Conservation (phyloP, 169 alveolate species). For the Cryptosporidium canis region DNA sequence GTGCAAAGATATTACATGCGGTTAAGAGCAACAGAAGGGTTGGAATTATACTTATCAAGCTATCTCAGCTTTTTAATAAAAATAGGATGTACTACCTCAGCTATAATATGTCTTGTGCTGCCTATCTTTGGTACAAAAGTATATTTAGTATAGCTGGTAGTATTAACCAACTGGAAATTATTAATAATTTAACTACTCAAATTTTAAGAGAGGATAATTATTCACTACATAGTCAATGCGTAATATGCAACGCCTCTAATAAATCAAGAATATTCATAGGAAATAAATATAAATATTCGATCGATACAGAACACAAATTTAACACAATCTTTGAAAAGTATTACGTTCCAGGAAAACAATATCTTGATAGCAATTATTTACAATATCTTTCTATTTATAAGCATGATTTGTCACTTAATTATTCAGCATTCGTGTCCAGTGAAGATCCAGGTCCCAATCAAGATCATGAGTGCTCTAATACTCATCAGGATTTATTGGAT, state of each 20-base stretch:
- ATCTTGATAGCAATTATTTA: slow-evolving; percentile 22
- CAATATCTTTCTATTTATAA: slow-evolving; percentile 59
- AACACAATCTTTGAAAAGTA: background rate
- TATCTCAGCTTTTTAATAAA: slow-evolving; percentile 2
- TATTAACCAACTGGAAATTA: background rate
- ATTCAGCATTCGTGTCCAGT: background rate
- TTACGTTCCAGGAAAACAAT: slow-evolving; percentile 18
- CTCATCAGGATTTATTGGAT: background rate
- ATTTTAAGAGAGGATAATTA: background rate
- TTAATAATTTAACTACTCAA: background rate
- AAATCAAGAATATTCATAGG: slow-evolving; percentile 3
- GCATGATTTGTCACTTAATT: slow-evolving; percentile 40
- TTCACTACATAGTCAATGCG: slow-evolving; percentile 3
- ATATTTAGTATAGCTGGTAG: background rate
- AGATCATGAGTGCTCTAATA: background rate
- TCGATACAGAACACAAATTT: background rate
- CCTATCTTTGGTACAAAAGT: slow-evolving; percentile 36
- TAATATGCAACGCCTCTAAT: background rate
- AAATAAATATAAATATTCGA: background rate
- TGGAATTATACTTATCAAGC: slow-evolving; percentile 12
- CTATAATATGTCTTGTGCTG: slow-evolving; percentile 28
- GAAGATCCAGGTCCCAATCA: background rate
- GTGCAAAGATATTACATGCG: background rate
- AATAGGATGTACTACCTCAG: slow-evolving; percentile 18
- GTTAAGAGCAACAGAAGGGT: slow-evolving; percentile 37